Percentiles rank a stretch among this genome's conserved stretches.
Conservation (phyloP, 345 rosid genomes). For the Barbarea vulgaris region DNA sequence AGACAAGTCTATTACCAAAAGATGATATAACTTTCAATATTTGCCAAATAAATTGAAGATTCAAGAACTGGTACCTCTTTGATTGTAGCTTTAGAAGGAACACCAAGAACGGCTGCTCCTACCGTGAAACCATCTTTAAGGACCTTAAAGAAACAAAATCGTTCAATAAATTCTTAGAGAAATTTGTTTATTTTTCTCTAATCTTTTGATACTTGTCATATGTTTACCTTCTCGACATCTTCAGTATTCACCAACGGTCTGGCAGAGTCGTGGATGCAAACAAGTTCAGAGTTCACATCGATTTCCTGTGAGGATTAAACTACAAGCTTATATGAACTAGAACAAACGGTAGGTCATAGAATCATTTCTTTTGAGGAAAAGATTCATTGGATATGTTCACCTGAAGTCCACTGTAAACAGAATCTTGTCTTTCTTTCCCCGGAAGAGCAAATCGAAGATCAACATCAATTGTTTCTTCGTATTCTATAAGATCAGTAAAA, state of each 20-base stretch:
- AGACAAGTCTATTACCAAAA: background rate
- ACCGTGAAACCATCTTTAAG: slow-evolving; percentile 65
- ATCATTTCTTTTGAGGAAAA: background rate
- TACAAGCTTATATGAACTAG: slow-evolving; percentile 2
- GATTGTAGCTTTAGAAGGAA: slow-evolving; percentile 93
- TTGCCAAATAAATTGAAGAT: background rate
- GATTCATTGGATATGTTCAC: slow-evolving; percentile 32
- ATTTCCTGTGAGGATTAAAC: slow-evolving; percentile 50
- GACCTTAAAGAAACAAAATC: slow-evolving; percentile 51
- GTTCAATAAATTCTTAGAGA: background rate
- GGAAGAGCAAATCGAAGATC: slow-evolving; percentile 83
- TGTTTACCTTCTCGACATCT: slow-evolving; percentile 72
- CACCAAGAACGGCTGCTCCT: slow-evolving; percentile 98
- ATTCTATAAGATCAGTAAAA: slow-evolving; percentile 48
- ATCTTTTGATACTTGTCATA: background rate
- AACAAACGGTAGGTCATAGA: background rate
- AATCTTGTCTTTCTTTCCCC: slow-evolving; percentile 97
- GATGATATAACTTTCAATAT: background rate
- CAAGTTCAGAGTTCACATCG: slow-evolving; percentile 74
- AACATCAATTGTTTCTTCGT: slow-evolving; percentile 51
- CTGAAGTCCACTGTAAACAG: slow-evolving; percentile 92
- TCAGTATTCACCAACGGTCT: slow-evolving; percentile 70
- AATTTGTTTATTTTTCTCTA: background rate
- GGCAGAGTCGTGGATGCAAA: slow-evolving; percentile 93
- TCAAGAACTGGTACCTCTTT: slow-evolving; percentile 63